A percentile compares a stretch with the other conserved stretches of the same genome.
phyloP scores from a whole-genome alignment of 23 red algal genomes.

The Gracilaria caudata region DNA sequence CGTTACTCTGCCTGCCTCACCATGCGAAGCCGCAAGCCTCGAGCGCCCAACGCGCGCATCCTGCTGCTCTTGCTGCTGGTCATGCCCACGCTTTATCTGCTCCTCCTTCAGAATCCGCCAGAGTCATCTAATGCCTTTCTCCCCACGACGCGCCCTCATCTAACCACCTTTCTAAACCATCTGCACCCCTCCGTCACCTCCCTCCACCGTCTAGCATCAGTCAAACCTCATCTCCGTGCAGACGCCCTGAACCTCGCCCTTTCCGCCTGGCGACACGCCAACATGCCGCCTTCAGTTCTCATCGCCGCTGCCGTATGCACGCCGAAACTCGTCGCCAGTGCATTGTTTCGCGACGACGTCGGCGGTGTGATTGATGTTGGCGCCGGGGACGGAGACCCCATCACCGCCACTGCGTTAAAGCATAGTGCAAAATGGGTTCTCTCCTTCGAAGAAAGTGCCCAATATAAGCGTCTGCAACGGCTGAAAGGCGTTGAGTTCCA shows the following conservation, averaged over 20 bases:
- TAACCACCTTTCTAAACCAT: slow-evolving; percentile 16
- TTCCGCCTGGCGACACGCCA: slow-evolving; percentile 13
- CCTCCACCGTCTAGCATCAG: not conserved
- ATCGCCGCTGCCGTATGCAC: slow-evolving; percentile 16
- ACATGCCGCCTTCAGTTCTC: slow-evolving; percentile 16
- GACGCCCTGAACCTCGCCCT: slow-evolving; percentile 18
- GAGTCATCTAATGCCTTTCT: slow-evolving; percentile 26
- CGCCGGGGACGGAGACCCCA: slow-evolving; percentile 9
- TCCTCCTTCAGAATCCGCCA: not conserved
- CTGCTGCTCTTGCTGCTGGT: not conserved
- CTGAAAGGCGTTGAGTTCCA: not conserved
- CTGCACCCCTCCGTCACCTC: slow-evolving; percentile 24
- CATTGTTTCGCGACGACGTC: slow-evolving; percentile 5
- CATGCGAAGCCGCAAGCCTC: slow-evolving; percentile 1
- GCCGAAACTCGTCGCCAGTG: not conserved
- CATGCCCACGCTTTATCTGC: not conserved
- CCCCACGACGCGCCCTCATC: slow-evolving; percentile 13
- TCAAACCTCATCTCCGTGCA: not conserved
- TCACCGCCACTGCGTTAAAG: slow-evolving; percentile 2
- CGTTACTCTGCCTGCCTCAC: not conserved
- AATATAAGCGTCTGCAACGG: slow-evolving; percentile 5
- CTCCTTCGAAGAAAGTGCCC: not conserved
- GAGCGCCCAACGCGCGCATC: not conserved
- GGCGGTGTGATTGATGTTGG: slow-evolving; percentile 31
- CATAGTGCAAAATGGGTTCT: slow-evolving; percentile 10